These are phyloP conservation scores for Nepenthes mirabilis DNA, from an alignment of 148 eudicot species.

Conservation along the genomic window DNA sequence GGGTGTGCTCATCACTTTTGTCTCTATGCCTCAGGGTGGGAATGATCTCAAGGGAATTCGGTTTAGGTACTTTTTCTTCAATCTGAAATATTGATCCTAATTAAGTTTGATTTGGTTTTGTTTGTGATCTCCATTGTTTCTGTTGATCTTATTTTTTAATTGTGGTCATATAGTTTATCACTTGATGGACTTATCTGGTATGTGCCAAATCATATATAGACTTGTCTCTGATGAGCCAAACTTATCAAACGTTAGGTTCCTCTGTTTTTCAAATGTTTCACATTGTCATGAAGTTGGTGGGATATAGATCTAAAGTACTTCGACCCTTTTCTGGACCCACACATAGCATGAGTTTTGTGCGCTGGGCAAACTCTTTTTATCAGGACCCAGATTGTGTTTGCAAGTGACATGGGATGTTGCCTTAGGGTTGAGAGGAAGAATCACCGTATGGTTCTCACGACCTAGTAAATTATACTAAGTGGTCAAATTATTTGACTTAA, in stretches of 20 bases:
- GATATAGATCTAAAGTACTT: too few relatives aligned
- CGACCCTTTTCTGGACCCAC: too few relatives aligned
- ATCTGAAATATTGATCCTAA: conserved; percentile 5
- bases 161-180: too few relatives aligned
- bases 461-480: too few relatives aligned
- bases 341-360: too few relatives aligned
- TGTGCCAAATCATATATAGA: too few relatives aligned
- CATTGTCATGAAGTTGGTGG: too few relatives aligned
- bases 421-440: background rate
- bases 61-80: conserved; percentile 45
- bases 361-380: too few relatives aligned
- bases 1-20: conserved; percentile 88
- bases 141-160: too few relatives aligned
- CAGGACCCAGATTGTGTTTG: too few relatives aligned
- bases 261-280: conserved; percentile 1
- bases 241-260: background rate
- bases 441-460: background rate
- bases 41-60: conserved; percentile 89
- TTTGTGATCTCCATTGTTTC: conserved; percentile 6
- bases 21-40: conserved; percentile 71
- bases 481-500: too few relatives aligned
- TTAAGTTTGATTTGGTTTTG: conserved; percentile 19
- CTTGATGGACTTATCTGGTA: too few relatives aligned
- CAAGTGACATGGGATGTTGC: background rate
- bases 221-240: background rate